Evolutionary conservation across 768 basidiomycete genomes (phyloP).

Genomic region (Paxillus involutus): DNA sequence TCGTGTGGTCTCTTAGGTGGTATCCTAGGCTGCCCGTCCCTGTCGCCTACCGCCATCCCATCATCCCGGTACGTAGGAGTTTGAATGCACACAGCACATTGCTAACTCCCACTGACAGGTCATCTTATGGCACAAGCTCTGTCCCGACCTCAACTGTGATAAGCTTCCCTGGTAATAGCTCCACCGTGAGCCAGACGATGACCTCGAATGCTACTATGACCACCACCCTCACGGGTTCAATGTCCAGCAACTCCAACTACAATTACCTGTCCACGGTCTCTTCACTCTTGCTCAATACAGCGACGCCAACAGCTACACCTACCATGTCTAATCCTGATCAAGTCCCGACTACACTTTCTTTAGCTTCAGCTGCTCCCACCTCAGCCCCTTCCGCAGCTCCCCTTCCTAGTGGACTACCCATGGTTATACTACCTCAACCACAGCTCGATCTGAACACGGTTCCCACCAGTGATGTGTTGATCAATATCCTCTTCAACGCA

Average conservation of each 20-base stretch:
- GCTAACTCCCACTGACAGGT: not conserved
- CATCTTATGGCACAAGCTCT: not conserved
- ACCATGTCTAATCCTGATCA: slow-evolving; percentile 42
- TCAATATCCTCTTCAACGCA: slow-evolving; percentile 64
- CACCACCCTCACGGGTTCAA: slow-evolving; percentile 14
- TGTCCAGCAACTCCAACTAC: slow-evolving; percentile 25
- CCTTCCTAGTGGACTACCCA: slow-evolving; percentile 62
- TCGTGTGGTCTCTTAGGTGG: slow-evolving; percentile 18
- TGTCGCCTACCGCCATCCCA: slow-evolving; percentile 7
- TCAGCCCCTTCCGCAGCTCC: slow-evolving; percentile 30
- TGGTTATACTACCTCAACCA: slow-evolving; percentile 50
- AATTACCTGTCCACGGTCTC: slow-evolving; percentile 34
- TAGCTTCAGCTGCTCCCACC: slow-evolving; percentile 20
- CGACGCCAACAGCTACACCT: slow-evolving; percentile 16
- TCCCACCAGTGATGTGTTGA: slow-evolving; percentile 41
- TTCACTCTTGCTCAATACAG: slow-evolving; percentile 32
- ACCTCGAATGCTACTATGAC: slow-evolving; percentile 4
- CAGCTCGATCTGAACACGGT: slow-evolving; percentile 28
- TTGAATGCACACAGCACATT: not conserved
- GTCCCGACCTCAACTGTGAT: slow-evolving; percentile 25
- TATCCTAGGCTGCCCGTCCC: slow-evolving; percentile 15
- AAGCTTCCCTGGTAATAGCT: slow-evolving; percentile 26
- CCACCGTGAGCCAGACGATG: slow-evolving; percentile 2
- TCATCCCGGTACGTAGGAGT: slow-evolving; percentile 11
- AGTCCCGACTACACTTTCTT: slow-evolving; percentile 26